phyloP scores from a whole-genome alignment of 140 eudicot genomes.

The Oenanthe javanica region DNA sequence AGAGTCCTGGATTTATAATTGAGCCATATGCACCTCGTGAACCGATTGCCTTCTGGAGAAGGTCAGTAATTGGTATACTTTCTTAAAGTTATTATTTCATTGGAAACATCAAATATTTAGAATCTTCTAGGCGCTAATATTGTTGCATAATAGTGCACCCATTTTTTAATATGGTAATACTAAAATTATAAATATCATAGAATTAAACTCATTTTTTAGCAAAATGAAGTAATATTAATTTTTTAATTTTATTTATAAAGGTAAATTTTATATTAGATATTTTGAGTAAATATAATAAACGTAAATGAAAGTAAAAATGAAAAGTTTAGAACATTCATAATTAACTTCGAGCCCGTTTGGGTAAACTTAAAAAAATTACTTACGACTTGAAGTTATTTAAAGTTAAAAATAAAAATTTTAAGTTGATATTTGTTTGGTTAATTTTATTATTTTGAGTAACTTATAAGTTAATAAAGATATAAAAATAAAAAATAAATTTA shows the following conservation, averaged over 20 bases:
- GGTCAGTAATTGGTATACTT: constrained; percentile 35
- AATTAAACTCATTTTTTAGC: not conserved
- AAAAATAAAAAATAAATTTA: too few relatives aligned
- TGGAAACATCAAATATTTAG: not conserved
- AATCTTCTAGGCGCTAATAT: not conserved
- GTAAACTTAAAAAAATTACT: too few relatives aligned
- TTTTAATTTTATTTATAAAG: too few relatives aligned
- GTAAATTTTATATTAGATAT: not conserved
- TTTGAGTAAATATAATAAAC: not conserved
- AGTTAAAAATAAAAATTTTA: too few relatives aligned
- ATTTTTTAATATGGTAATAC: too few relatives aligned
- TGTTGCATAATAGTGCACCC: not conserved
- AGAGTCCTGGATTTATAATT: constrained; percentile 78
- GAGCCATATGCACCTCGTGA: constrained; percentile 94
- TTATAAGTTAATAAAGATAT: too few relatives aligned
- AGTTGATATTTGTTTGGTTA: too few relatives aligned
- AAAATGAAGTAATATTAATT: not conserved
- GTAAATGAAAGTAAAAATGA: not conserved
- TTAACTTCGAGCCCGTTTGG: too few relatives aligned
- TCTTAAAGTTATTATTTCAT: constrained; percentile 1
- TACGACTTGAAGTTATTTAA: too few relatives aligned
- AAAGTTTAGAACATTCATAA: not conserved
- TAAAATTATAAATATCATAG: not conserved
- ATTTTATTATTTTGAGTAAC: too few relatives aligned
- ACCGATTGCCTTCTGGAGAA: constrained; percentile 57